These are phyloP conservation scores for Aspergillus novoparasiticus DNA, from an alignment of 2,329 filamentous ascomycete genomes.

Conservation along the genomic window DNA sequence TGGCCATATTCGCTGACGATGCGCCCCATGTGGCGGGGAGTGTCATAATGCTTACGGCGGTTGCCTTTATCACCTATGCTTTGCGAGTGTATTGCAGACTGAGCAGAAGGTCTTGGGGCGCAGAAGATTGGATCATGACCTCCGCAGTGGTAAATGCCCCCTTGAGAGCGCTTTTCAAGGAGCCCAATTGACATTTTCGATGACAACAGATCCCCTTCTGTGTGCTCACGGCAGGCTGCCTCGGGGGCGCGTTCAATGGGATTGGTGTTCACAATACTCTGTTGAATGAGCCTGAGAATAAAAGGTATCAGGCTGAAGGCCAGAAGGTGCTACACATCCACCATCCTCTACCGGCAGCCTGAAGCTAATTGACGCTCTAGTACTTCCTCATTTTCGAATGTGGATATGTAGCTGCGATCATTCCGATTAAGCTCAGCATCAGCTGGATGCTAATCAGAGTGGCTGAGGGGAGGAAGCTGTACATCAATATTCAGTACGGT, in stretches of 20 bases:
- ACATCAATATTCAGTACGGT: conserved; percentile 25
- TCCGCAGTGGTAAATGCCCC: conserved; percentile 20
- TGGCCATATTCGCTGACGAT: conserved; percentile 24
- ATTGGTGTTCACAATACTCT: conserved; percentile 20
- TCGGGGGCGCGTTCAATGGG: conserved; percentile 29
- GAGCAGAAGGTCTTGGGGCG: conserved; percentile 22
- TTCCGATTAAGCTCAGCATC: conserved; percentile 31
- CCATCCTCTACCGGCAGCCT: neutral
- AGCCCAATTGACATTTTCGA: neutral
- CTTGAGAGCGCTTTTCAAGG: too few species aligned
- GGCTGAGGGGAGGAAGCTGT: conserved; percentile 24
- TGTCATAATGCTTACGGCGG: conserved; percentile 23
- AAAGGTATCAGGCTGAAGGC: conserved; percentile 19
- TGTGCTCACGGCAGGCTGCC: conserved; percentile 22
- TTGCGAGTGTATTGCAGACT: conserved; percentile 24
- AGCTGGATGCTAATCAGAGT: conserved; percentile 30
- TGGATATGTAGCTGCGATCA: conserved; percentile 29
- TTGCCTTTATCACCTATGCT: conserved; percentile 20
- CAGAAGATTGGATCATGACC: conserved; percentile 30
- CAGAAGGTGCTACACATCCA: conserved; percentile 18
- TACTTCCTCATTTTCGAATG: conserved; percentile 32
- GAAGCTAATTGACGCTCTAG: conserved; percentile 3
- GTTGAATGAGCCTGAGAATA: conserved; percentile 20
- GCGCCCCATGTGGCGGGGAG: conserved; percentile 24
- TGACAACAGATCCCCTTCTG: conserved; percentile 20